Conservation (phyloP, 164 flowering plant species). For the Vitis amurensis region DNA sequence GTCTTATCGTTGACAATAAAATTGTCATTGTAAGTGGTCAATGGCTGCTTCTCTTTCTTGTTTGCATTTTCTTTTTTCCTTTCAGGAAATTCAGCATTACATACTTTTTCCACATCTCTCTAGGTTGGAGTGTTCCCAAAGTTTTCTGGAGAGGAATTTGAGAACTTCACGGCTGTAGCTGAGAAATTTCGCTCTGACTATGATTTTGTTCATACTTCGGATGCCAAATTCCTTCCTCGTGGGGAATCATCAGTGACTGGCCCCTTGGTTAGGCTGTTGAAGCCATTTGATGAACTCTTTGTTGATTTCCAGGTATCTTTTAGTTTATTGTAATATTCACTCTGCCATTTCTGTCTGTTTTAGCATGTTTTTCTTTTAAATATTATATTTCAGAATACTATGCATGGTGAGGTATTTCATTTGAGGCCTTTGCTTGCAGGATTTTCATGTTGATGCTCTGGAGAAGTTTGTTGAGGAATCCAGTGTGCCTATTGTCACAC, state of each 20-base stretch:
- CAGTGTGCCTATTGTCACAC: slow-evolving; percentile 62
- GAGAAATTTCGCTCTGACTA: slow-evolving; percentile 84
- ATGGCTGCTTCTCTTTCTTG: background rate
- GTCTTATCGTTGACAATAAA: slow-evolving; percentile 52
- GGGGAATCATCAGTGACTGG: slow-evolving; percentile 70
- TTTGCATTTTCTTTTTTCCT: background rate
- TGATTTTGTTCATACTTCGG: slow-evolving; percentile 79
- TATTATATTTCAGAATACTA: background rate
- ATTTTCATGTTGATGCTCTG: slow-evolving; percentile 59
- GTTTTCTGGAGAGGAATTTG: slow-evolving; percentile 82
- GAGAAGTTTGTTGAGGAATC: slow-evolving; percentile 75
- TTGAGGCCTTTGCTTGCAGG: slow-evolving; percentile 41
- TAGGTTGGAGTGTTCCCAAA: slow-evolving; percentile 88
- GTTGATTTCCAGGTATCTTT: slow-evolving; percentile 73
- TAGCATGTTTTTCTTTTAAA: background rate
- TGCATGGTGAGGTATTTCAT: background rate
- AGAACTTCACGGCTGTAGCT: slow-evolving; percentile 57
- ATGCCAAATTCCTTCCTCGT: slow-evolving; percentile 79
- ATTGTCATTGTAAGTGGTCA: slow-evolving; percentile 57
- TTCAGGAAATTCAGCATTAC: background rate
- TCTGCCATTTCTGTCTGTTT: background rate
- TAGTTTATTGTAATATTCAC: background rate
- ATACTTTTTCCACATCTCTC: background rate
- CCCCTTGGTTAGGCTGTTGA: slow-evolving; percentile 72
- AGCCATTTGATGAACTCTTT: slow-evolving; percentile 91